These are phyloP conservation scores for Pugionium cornutum DNA, from an alignment of 345 rosid genomes.

Conservation along the genomic window DNA sequence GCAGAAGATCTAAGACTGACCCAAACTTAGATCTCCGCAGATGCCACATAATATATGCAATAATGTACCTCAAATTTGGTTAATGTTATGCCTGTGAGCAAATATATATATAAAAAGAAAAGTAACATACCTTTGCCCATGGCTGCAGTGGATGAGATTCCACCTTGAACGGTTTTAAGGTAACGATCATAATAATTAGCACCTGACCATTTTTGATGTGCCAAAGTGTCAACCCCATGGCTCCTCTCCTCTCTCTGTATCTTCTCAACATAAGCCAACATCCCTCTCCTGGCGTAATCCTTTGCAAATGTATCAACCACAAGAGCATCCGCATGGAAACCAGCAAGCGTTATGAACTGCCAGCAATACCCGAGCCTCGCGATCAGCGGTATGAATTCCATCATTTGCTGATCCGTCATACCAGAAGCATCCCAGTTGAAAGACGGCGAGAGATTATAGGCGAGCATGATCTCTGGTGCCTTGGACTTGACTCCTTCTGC, in stretches of 20 bases:
- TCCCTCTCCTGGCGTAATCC: conserved; percentile 82
- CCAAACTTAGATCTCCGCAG: background rate
- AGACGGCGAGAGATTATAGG: conserved; percentile 90
- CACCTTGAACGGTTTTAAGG: conserved; percentile 91
- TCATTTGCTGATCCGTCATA: conserved; percentile 81
- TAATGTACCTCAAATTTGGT: background rate
- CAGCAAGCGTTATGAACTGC: conserved; percentile 95
- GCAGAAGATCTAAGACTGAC: background rate
- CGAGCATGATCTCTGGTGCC: conserved; percentile 81
- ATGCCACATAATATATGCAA: background rate
- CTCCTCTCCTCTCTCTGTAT: conserved; percentile 96
- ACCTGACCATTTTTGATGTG: conserved; percentile 99
- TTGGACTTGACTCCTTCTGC: conserved; percentile 69
- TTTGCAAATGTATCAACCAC: conserved; percentile 78
- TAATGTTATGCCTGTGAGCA: background rate
- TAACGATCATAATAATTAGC: conserved; percentile 89
- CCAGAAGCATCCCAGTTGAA: conserved; percentile 98
- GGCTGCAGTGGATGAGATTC: conserved; percentile 94
- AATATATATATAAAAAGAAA: background rate
- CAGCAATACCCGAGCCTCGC: conserved; percentile 83
- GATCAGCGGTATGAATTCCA: conserved; percentile 81
- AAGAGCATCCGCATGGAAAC: conserved; percentile 93
- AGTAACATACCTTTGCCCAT: conserved; percentile 83
- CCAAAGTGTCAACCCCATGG: conserved; percentile 88
- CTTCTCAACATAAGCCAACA: conserved; percentile 95